Conservation (phyloP, 192 early-diverging fungal species). For the Mortierella antarctica region DNA sequence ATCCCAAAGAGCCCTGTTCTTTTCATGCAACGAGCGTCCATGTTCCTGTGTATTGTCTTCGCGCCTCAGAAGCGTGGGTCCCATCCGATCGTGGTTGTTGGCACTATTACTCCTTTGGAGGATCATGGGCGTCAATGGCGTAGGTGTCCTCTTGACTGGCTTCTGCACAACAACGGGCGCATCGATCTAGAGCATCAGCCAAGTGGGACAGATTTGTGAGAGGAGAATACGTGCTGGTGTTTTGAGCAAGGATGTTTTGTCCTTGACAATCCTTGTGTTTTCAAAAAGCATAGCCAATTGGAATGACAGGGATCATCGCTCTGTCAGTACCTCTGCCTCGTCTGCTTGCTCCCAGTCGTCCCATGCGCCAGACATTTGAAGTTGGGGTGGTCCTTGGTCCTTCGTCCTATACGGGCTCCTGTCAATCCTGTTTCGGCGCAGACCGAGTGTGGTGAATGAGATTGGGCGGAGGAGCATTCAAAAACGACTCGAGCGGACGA, state of each 20-base stretch:
- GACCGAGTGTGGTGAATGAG: too few species aligned
- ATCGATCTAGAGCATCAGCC: not conserved
- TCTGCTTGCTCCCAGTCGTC: slow-evolving; percentile 48
- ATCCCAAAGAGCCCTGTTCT: slow-evolving; percentile 36
- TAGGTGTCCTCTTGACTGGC: not conserved
- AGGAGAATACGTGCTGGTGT: too few species aligned
- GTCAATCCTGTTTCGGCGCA: too few species aligned
- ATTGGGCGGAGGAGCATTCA: too few species aligned
- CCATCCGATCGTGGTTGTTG: not conserved
- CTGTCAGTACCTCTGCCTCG: slow-evolving; percentile 12
- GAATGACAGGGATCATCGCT: not conserved
- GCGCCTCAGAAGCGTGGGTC: not conserved
- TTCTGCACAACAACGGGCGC: not conserved
- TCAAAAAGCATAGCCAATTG: too few species aligned
- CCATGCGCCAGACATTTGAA: slow-evolving; percentile 31
- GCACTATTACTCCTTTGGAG: not conserved
- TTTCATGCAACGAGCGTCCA: slow-evolving; percentile 20
- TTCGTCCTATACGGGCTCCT: too few species aligned
- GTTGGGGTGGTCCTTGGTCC: too few species aligned
- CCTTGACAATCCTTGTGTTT: too few species aligned
- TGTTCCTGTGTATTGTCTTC: not conserved
- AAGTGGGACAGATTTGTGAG: too few species aligned
- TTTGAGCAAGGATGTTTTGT: not conserved
- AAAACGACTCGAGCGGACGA: too few species aligned
- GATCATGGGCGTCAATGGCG: not conserved